Evolutionary conservation across 2,329 filamentous ascomycete genomes (phyloP).

Genomic region (Neobulgaria alba): DNA sequence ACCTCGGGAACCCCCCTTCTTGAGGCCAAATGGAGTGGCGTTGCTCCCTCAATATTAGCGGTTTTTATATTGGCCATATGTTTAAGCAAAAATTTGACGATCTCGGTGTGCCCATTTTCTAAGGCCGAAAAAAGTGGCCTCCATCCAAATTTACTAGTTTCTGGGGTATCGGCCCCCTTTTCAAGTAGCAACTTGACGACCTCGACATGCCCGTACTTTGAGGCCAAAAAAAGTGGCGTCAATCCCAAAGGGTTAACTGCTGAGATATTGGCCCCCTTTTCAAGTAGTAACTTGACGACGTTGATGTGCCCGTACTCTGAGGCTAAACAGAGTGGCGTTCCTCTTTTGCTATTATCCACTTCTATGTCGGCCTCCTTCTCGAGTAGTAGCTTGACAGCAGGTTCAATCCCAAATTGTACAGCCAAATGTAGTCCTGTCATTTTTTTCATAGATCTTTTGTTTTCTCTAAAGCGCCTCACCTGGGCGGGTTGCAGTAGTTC

Average conservation of each 20-base stretch:
- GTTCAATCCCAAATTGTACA: background rate
- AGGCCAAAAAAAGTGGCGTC: background rate
- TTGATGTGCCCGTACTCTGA: background rate
- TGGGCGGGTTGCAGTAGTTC: too few relatives aligned
- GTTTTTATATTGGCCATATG: constrained; percentile 21
- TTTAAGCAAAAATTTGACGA: constrained; percentile 20
- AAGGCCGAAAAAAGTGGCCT: constrained; percentile 1
- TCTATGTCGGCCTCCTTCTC: background rate
- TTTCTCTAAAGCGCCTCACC: background rate
- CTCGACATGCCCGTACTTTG: constrained; percentile 1
- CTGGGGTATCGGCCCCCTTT: constrained; percentile 5
- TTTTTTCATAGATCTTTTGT: too few relatives aligned
- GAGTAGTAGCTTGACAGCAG: background rate
- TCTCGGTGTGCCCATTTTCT: background rate
- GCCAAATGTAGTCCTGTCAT: constrained; percentile 1
- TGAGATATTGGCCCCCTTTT: background rate
- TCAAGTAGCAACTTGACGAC: constrained; percentile 11
- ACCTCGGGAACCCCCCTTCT: constrained; percentile 15
- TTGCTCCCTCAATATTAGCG: constrained; percentile 21
- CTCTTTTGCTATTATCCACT: background rate
- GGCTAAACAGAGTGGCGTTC: background rate
- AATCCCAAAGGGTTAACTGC: background rate
- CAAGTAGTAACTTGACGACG: background rate
- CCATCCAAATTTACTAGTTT: background rate
- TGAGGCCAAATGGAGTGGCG: constrained; percentile 24